Base-by-base conservation (phyloP, 2,329 filamentous ascomycete genomes). In the Bimuria novae-zelandiae region DNA sequence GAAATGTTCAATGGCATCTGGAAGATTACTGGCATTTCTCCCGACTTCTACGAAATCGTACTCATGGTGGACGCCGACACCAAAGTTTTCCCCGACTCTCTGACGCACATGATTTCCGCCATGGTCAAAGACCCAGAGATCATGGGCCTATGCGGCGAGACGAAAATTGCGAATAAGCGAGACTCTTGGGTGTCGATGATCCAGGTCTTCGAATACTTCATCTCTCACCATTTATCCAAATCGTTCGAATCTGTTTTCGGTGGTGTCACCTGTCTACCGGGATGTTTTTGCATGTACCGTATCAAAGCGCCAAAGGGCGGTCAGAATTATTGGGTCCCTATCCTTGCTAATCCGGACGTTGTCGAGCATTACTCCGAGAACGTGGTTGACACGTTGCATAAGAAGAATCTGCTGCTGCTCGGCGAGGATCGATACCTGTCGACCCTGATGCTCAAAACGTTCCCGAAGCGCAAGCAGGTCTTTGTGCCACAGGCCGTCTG, bases 271-370 rank as follows among this genome's bases (percentile, higher is more conserved):
- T 99, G 94, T 82, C 82, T 99, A 64, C 94, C 94, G 14, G 94
- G 94, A 60, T 99, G 94, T 81, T 99, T 99, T 86, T 97, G 92
- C 82, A 99, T 99, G 95, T 99, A 99, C 80, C 90, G 94, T 69
- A 97, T 99, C 84, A 99, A 99, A 78, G 90, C 94, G 25, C 95
- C 94, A 55, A 99, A 99, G 79, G 94, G 94, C 61, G 93, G 89
- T 22, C 92, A 97, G 74, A 97, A 99, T 80, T 99, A 97, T 79
- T 99, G 94, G 94, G 94, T 99, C 21, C 94, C 94, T 7, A 97
- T 99, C 68, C 84, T 99, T 60, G 94, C 94, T 64, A 99, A 99
- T 74, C 95, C 95, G 2, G 95, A 99, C 69, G 90, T 99, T 37
- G 95, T 99, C 41, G 94, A 99, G 77, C 94, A 99, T 77, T 99